Conservation (phyloP, 176 grass and related monocot genomes). For the Ensete ventricosum region DNA sequence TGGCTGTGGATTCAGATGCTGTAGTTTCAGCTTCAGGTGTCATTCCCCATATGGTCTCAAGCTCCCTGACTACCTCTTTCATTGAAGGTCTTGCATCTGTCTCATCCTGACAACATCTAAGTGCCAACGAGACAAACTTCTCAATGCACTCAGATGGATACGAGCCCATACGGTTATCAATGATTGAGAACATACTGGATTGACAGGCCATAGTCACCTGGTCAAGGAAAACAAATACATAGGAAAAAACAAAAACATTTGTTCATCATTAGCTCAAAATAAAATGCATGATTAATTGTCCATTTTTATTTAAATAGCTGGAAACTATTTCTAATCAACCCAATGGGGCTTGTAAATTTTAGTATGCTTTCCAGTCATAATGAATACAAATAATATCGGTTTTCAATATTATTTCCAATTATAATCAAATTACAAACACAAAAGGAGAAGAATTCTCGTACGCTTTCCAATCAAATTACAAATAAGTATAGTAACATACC, state of each 20-base stretch:
- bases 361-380: no score
- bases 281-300: not conserved
- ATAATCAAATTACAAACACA: no score
- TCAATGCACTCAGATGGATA: slow-evolving; percentile 43
- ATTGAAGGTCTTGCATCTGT: slow-evolving; percentile 50
- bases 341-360: no score
- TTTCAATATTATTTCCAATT: no score
- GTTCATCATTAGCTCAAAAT: not conserved
- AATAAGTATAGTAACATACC: no score
- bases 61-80: slow-evolving; percentile 47
- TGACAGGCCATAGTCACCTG: slow-evolving; percentile 43
- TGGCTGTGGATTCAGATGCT: slow-evolving; percentile 13
- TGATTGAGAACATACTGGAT: slow-evolving; percentile 35
- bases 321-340: no score
- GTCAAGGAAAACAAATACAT: not conserved
- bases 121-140: slow-evolving; percentile 37
- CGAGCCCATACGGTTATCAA: slow-evolving; percentile 48
- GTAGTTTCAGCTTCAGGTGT: slow-evolving; percentile 29
- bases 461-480: no score
- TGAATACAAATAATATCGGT: no score
- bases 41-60: slow-evolving; percentile 51
- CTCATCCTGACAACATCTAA: slow-evolving; percentile 51
- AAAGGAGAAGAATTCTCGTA: no score
- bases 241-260: not conserved
- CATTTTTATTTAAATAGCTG: no score